A percentile compares a stretch with the other conserved stretches of the same genome.
Conservation (phyloP, 2,329 filamentous ascomycete species). For the Alternaria viburni region DNA sequence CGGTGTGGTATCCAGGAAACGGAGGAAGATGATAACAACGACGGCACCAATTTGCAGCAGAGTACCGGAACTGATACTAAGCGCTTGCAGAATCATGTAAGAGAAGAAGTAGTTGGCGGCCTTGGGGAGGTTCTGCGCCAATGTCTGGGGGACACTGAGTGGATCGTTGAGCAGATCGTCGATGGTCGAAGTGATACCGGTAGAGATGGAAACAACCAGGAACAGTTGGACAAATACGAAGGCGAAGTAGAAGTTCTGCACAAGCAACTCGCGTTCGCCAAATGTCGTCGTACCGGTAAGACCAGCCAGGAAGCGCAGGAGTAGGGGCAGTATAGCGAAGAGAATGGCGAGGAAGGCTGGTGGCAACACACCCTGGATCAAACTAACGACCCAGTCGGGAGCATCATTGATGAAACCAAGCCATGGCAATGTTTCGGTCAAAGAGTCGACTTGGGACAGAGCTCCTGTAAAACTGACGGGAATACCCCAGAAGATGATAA, state of each 20-base stretch:
- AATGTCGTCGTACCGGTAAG: slow-evolving; percentile 84
- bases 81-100: slow-evolving; percentile 94
- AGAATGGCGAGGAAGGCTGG: slow-evolving; percentile 77
- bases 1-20: slow-evolving; percentile 81
- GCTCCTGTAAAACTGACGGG: slow-evolving; percentile 88
- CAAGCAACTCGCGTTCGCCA: slow-evolving; percentile 77
- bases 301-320: slow-evolving; percentile 74
- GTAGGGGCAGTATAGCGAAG: slow-evolving; percentile 79
- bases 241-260: slow-evolving; percentile 90
- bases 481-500: slow-evolving; percentile 88
- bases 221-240: slow-evolving; percentile 97
- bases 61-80: slow-evolving; percentile 88
- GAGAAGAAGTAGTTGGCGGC: slow-evolving; percentile 98
- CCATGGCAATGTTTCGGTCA: slow-evolving; percentile 72
- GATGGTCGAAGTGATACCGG: slow-evolving; percentile 72
- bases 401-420: slow-evolving; percentile 71
- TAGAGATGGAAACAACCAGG: slow-evolving; percentile 86
- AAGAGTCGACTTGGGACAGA: slow-evolving; percentile 75
- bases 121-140: slow-evolving; percentile 81
- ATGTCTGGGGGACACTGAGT: slow-evolving; percentile 68
- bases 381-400: slow-evolving; percentile 66
- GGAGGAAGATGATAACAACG: slow-evolving; percentile 77
- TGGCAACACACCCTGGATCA: slow-evolving; percentile 86
- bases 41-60: slow-evolving; percentile 83
- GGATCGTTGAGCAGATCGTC: slow-evolving; percentile 70